Evolutionary conservation across 192 early-diverging fungal genomes (phyloP), one percentile per base, ranked within the genome.

Genomic region (Coemansia sp.): DNA sequence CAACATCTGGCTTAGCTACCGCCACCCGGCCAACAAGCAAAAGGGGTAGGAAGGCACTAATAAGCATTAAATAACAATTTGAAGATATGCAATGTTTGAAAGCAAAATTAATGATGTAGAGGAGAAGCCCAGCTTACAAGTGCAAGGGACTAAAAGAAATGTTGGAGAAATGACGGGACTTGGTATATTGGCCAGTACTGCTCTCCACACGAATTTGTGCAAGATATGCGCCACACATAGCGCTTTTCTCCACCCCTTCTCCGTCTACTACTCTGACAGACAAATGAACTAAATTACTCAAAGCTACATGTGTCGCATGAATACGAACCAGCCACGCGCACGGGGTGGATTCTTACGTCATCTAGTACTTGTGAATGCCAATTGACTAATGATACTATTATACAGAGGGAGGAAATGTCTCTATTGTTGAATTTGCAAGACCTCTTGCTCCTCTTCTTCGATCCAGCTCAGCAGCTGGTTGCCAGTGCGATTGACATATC

Each of bases 371-470:
- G 17, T 45, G 19, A 45, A 45, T 20, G 43, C 6, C 19, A 45
- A 19, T 45, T 19, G 19, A 51, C 32, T 7, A 35, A 35, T 7
- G 7, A 2, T 54, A 31, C 25, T 29, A 61, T 42, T 8, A 49
- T 2, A 12, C 15, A 59, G 4, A 36, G 7, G 14, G 19, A 27
- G 15, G 19, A 67, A 46, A 19, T 38, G 27, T 17, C 46, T 3
- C 4, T 9, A 60, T 25, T 69, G 24, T 2, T 29, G 56, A 64
- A 67, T 82, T 22, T 36, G 41, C 70, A 82, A 9, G 11, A 73
- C 79, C 24, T 76, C 70, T 38, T 76, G 69, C 64, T 82, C 79
- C 43, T 82, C 79, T 9, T 76, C 74, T 3, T 70, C 60, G 25
- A 82, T 76, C 73, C 73, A 76, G 8, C 43, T 37, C 45, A 82